Evolutionary conservation across 2,329 filamentous ascomycete genomes (phyloP).

Genomic region (Aspergillus sp.): DNA sequence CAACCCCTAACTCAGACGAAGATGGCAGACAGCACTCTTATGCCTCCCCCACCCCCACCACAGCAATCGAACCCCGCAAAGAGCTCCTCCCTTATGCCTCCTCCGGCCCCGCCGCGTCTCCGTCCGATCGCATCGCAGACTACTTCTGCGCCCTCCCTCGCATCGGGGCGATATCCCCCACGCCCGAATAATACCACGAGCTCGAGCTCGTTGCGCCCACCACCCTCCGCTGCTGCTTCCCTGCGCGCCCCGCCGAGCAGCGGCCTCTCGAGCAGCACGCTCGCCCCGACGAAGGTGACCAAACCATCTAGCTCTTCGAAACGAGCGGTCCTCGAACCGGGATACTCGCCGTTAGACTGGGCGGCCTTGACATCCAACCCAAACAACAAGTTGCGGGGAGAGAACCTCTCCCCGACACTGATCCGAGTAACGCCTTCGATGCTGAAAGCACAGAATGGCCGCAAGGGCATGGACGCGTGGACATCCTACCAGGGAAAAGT

Average conservation of each 20-base stretch:
- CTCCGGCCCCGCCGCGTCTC: slow-evolving; percentile 35
- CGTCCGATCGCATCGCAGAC: slow-evolving; percentile 26
- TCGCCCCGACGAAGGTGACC: slow-evolving; percentile 46
- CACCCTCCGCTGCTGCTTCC: slow-evolving; percentile 47
- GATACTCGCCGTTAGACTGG: slow-evolving; percentile 96
- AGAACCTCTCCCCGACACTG: slow-evolving; percentile 52
- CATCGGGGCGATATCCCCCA: slow-evolving; percentile 27
- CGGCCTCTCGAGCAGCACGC: slow-evolving; percentile 44
- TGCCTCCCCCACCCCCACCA: slow-evolving; percentile 15
- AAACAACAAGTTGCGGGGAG: slow-evolving; percentile 66
- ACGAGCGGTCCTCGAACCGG: slow-evolving; percentile 68
- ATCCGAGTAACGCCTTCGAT: slow-evolving; percentile 79
- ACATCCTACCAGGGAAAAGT: slow-evolving; percentile 85
- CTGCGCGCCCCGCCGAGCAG: slow-evolving; percentile 46
- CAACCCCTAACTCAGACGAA: slow-evolving; percentile 10
- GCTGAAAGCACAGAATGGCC: slow-evolving; percentile 75
- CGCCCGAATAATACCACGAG: slow-evolving; percentile 25
- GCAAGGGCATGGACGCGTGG: slow-evolving; percentile 86
- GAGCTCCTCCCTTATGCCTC: slow-evolving; percentile 36
- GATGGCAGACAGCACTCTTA: slow-evolving; percentile 7
- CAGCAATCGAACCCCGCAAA: not conserved
- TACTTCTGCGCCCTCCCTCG: slow-evolving; percentile 16
- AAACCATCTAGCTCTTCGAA: slow-evolving; percentile 48
- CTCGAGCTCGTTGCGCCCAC: slow-evolving; percentile 40
- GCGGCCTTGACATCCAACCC: slow-evolving; percentile 70